phyloP scores from a whole-genome alignment of 805 yeast genomes.

The Trichomonascus vanleenenianus region DNA sequence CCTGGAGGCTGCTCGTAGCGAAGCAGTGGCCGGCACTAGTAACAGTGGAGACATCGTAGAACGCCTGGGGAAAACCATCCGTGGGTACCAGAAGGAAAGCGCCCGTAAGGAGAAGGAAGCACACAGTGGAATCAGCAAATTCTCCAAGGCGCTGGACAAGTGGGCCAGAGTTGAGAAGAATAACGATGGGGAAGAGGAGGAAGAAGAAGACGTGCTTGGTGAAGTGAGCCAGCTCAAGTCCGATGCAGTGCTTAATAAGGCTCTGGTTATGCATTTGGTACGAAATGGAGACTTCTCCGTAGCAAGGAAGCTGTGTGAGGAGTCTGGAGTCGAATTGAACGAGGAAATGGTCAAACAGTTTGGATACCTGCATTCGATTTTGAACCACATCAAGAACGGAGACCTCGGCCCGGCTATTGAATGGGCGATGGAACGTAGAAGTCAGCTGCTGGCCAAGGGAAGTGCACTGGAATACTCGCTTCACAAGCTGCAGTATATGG shows the following conservation, averaged over 20 bases:
- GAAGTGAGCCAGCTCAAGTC: conserved; percentile 8
- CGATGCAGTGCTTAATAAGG: conserved; percentile 29
- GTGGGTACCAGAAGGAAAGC: conserved; percentile 15
- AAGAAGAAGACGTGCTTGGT: background rate
- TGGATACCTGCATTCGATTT: conserved; percentile 36
- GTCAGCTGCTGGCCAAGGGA: conserved; percentile 28
- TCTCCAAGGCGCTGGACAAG: conserved; percentile 28
- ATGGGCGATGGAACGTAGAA: conserved; percentile 36
- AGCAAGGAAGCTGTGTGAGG: conserved; percentile 27
- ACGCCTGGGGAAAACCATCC: conserved; percentile 12
- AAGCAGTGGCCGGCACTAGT: conserved; percentile 16
- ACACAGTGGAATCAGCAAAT: conserved; percentile 23
- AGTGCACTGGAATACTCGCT: conserved; percentile 40
- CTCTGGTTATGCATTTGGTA: conserved; percentile 39
- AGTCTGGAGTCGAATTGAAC: conserved; percentile 27
- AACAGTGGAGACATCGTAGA: conserved; percentile 9
- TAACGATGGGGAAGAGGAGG: conserved; percentile 1
- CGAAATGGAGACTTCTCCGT: conserved; percentile 40
- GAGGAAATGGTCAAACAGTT: conserved; percentile 31
- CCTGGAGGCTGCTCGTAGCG: conserved; percentile 21
- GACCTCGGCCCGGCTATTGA: conserved; percentile 39
- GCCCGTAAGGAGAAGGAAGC: conserved; percentile 22
- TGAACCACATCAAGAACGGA: conserved; percentile 30
- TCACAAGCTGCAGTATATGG: conserved; percentile 37
- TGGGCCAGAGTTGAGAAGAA: conserved; percentile 2